Evolutionary conservation across 495 filamentous ascomycete species (phyloP).

Genomic region (Trichoderma orchidacearum): DNA sequence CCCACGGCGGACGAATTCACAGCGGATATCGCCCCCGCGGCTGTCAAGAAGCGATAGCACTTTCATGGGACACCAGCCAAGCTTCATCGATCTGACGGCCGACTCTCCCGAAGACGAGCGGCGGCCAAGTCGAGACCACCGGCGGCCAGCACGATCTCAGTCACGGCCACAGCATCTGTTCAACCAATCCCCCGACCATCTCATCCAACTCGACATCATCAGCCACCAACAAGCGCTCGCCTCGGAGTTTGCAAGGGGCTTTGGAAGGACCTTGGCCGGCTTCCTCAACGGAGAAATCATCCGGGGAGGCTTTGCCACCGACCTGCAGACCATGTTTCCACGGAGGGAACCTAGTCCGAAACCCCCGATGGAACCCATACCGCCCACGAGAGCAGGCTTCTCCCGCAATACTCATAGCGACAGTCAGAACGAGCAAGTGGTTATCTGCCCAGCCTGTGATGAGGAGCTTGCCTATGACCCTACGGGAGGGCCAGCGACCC

Average conservation of each 20-base stretch:
- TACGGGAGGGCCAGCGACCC: conserved; percentile 11
- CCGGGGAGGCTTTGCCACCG: conserved; percentile 11
- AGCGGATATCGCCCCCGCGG: conserved; percentile 20
- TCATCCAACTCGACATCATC: conserved; percentile 8
- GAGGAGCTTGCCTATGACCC: conserved; percentile 30
- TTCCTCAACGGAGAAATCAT: conserved; percentile 20
- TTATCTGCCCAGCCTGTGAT: conserved; percentile 33
- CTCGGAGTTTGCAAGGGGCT: background rate
- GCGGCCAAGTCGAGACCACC: background rate
- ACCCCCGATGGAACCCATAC: conserved; percentile 18
- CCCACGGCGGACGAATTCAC: conserved; percentile 16
- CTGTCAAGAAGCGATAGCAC: conserved; percentile 26
- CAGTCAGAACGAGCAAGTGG: conserved; percentile 13
- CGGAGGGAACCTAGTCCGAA: conserved; percentile 5
- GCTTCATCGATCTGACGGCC: conserved; percentile 16
- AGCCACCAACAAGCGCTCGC: conserved; percentile 3
- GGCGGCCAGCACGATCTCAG: conserved; percentile 6
- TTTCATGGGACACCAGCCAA: conserved; percentile 12
- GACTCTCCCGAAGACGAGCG: conserved; percentile 13
- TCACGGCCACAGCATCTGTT: background rate
- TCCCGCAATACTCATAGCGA: conserved; percentile 20
- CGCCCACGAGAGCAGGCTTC: conserved; percentile 22
- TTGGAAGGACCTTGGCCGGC: background rate
- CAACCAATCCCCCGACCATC: background rate
- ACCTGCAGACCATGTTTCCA: background rate